Base-by-base conservation (phyloP, 1,139 yeast species). In the Hemisphaericaspora xylofermentans region DNA sequence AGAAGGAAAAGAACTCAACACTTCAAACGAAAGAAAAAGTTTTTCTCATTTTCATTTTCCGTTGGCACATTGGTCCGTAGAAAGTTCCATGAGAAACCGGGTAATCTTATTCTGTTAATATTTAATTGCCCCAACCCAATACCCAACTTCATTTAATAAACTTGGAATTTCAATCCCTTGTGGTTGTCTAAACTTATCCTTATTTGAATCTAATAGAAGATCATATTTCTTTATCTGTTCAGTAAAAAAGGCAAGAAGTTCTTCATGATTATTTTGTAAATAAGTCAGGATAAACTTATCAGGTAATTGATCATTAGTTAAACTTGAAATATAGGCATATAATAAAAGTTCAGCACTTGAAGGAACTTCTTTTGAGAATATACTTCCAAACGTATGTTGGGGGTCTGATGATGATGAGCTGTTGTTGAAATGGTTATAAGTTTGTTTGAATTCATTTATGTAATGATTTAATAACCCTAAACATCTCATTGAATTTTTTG, bases 401-500 rank as follows among this genome's bases (percentile, higher is more conserved):
- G 28, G 12, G 7, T 29, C 34, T 8, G n/a, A n/a, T n/a, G n/a
- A n/a, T n/a, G n/a, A n/a, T n/a, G n/a, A n/a, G n/a, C n/a, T n/a
- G n/a, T 12, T 6, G 19, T 35, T 18, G 26, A 33, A 27, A 18
- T 18, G 25, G 9, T 35, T 35, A 38, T 52, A 55, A 4, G 64
- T 39, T 9, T 53, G 48, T 5, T 50, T 38, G 4, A 74, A 50
- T 5, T 59, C 56, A 3, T 53, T 56, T 19, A 75, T 52, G 32
- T 63, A 62, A 14, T 57, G 58, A 33, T 67, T 65, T 16, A 77
- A 57, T 21, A 71, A 56, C 17, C 68, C 59, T 47, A 82, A 54
- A 43, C 85, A 78, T 46, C 66, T 68, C 58, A 82, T 64, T 26
- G 80, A 72, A 42, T 75, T 74, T 43, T 72, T 66, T 2, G 83